Conservation (phyloP, 1,284 basidiomycete species). For the Malassezia cuniculi region DNA sequence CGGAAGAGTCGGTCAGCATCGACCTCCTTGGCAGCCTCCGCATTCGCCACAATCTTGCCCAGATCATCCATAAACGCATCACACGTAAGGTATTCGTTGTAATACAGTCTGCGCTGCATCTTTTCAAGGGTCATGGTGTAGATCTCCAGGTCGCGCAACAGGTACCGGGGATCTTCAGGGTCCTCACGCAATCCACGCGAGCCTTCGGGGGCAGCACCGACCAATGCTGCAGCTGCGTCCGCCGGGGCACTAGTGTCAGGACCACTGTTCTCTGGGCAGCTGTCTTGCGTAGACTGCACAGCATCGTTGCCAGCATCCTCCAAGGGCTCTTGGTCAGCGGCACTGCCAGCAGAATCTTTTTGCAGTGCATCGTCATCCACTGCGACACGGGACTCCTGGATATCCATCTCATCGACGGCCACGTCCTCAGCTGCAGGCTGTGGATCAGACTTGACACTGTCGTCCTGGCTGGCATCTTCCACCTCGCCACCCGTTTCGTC, state of each 20-base stretch:
- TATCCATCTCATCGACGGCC: too few species aligned
- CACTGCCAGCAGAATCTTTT: neutral
- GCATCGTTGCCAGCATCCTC: neutral
- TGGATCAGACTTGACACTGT: too few species aligned
- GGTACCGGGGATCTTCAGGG: constrained; percentile 14
- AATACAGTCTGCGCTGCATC: constrained; percentile 76
- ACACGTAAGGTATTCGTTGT: constrained; percentile 73
- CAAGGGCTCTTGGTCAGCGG: neutral
- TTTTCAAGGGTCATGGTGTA: constrained; percentile 55
- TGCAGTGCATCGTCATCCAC: too few species aligned
- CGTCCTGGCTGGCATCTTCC: neutral
- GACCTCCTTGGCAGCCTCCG: constrained; percentile 51
- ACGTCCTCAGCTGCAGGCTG: too few species aligned
- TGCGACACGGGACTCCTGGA: too few species aligned
- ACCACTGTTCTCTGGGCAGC: constrained; percentile 6
- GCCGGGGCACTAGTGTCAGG: neutral
- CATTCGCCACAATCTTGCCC: constrained; percentile 76
- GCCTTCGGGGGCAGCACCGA: neutral
- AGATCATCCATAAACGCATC: constrained; percentile 78
- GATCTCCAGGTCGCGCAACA: constrained; percentile 30
- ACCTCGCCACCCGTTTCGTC: constrained; percentile 1
- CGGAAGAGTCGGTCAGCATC: constrained; percentile 63
- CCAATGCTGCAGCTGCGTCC: neutral
- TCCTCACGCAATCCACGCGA: neutral
- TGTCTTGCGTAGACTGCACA: too few species aligned